Evolutionary conservation across 352 stramenopile species (phyloP), one percentile per base, ranked within the genome.

Genomic region (Phytophthora agathidicida): DNA sequence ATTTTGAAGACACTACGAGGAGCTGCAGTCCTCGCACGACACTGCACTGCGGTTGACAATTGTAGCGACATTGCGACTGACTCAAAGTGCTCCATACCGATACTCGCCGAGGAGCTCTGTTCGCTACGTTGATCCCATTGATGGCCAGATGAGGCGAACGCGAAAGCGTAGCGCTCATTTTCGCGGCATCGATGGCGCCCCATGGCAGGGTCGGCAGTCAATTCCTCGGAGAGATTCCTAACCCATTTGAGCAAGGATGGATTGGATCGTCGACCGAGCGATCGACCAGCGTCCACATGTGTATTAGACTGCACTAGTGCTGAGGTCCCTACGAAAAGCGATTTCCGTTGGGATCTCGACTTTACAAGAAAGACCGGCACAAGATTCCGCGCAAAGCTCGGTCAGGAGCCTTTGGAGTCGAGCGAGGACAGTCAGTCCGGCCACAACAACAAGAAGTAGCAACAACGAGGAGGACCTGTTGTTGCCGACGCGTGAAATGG

Each of bases 11-110:
- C n/a, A n/a, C n/a, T n/a, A n/a, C n/a, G n/a, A n/a, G n/a, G n/a
- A n/a, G n/a, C n/a, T n/a, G n/a, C n/a, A n/a, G n/a, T n/a, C n/a
- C n/a, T n/a, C n/a, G n/a, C 1, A 49, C 26, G 17, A 22, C 32
- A 20, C 41, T 24, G 49, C 36, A 26, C 20, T 13, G 5, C 23
- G 11, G 47, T 58, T 60, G 55, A 41, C 47, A 60, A 60, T 60
- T 65, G 56, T 65, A 60, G 47, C 55, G 32, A 64, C 22, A n/a
- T 14, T 23, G 19, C 55, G 46, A 64, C 46, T 59, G 55, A 64
- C 28, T 59, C 55, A 50, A 64, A 32, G 27, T 14, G 43, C 10
- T 39, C 52, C 24, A 49, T 26, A 47, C 9, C 14, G 8, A 16
- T 54, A 45, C 35, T 14, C 35, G 16, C 27, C 35, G 26, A 46